Evolutionary conservation across 1,284 basidiomycete genomes (phyloP), one percentile per base, ranked within the genome.

Genomic region (Tilletia indica): DNA sequence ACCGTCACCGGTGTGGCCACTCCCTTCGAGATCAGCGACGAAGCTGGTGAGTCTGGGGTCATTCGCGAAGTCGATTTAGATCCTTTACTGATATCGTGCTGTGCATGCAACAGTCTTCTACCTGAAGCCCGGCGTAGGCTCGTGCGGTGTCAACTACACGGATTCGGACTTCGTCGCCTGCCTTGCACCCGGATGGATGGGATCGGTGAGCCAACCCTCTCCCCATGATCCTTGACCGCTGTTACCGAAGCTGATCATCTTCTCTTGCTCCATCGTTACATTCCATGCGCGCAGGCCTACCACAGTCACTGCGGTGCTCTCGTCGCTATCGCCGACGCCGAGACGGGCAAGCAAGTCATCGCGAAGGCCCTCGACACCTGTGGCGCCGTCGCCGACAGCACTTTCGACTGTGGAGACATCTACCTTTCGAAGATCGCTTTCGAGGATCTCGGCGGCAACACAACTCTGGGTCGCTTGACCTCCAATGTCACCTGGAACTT

Each of bases 91-190:
- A 31, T 31, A 31, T 31, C 25, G 25, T 31, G 25, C 25, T 31
- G 25, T 31, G 25, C 2, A 31, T 31, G 25, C 25, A 31, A 31
- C 47, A 48, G 47, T 48, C 12, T 48, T 48, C 47, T 48, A 48
- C 47, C 47, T 48, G 11, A n/a, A 8, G 51, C 51, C 51, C 21
- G 51, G 51, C 16, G 6, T n/a, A 6, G 51, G 51, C 51, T 54
- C 51, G 51, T 54, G 51, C 51, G 51, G 51, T 6, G 51, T 54
- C 16, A 54, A 54, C 51, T 54, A 54, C 51, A 54, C 51, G 11
- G 51, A 54, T 19, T 12, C 51, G 1, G 51, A 54, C 51, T 19
- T 54, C n/a, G 51, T 54, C 16, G 51, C 51, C 11, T 54, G 51
- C 51, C 51, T 54, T 25, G 51, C 51, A 6, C 51, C 51, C 16